phyloP scores from a whole-genome alignment of 176 grass and related monocot species.

The Echinochloa phyllopogon region DNA sequence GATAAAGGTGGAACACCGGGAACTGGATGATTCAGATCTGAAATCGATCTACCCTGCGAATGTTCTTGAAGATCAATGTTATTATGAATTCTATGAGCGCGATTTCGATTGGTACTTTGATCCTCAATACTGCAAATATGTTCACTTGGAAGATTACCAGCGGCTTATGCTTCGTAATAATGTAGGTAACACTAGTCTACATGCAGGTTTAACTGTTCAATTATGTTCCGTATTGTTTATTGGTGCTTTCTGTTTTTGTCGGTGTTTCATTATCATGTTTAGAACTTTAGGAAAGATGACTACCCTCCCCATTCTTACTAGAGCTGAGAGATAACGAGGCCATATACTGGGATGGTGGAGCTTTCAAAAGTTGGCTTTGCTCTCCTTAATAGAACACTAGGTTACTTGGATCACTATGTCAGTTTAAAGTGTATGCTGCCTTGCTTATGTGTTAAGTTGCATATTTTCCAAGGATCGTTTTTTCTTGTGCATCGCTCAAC shows the following conservation, averaged over 20 bases:
- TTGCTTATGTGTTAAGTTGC: no score
- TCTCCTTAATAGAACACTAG: no score
- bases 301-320: no score
- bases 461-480: no score
- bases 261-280: neutral
- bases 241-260: neutral
- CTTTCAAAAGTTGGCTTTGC: no score
- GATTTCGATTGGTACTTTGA: neutral
- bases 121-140: neutral
- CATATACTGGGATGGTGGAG: neutral
- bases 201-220: neutral
- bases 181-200: neutral
- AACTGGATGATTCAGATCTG: neutral
- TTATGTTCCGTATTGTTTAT: neutral
- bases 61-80: neutral
- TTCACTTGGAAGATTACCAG: neutral
- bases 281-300: neutral
- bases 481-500: no score
- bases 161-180: neutral
- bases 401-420: no score
- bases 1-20: neutral
- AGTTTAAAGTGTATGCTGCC: no score
- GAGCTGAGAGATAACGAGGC: neutral
- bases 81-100: neutral
- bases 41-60: neutral